phyloP scores from a whole-genome alignment of 179 eudicot genomes.

The Beta macrorhiza region DNA sequence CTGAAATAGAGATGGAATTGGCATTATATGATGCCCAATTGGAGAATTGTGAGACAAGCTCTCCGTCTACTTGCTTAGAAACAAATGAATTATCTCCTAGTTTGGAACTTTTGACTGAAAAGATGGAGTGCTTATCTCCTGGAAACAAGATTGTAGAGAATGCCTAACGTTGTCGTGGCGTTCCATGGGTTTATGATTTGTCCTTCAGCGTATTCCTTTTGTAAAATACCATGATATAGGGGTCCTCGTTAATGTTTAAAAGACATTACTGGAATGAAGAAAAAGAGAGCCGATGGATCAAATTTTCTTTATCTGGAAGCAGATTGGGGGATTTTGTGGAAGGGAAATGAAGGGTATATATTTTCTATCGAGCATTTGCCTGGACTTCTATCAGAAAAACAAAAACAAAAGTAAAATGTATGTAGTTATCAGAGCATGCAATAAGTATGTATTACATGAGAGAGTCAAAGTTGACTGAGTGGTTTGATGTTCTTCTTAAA shows the following conservation, averaged over 20 bases:
- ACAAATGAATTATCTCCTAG: conserved; percentile 7
- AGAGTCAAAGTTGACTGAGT: too few species aligned
- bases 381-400: too few species aligned
- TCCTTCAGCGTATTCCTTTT: background rate
- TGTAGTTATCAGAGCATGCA: too few species aligned
- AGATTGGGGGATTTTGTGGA: too few species aligned
- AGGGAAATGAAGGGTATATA: too few species aligned
- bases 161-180: background rate
- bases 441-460: too few species aligned
- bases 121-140: conserved; percentile 38
- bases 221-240: background rate
- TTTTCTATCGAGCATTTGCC: too few species aligned
- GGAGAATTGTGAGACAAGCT: conserved; percentile 18
- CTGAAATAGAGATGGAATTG: conserved; percentile 32
- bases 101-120: conserved; percentile 38
- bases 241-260: background rate
- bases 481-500: too few species aligned
- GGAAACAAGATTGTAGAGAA: conserved; percentile 11
- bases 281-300: too few species aligned
- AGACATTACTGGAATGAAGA: too few species aligned
- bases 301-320: too few species aligned
- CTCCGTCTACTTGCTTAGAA: background rate
- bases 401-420: too few species aligned
- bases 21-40: conserved; percentile 16
- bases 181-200: background rate